Evolutionary conservation across 192 early-diverging fungal genomes (phyloP).

Genomic region (Piromyces sp.): DNA sequence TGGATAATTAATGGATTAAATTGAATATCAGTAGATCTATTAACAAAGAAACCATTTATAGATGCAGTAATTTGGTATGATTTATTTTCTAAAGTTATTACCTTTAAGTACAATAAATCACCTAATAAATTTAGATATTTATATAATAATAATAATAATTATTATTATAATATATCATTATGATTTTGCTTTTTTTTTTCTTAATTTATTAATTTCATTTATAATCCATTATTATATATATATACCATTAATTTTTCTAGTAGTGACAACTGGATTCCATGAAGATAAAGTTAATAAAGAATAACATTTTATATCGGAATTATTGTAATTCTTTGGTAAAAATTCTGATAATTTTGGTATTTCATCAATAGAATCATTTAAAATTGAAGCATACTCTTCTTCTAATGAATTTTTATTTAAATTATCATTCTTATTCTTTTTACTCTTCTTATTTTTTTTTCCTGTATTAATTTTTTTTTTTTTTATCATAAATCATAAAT

Average conservation of each 20-base stretch:
- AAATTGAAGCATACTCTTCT: not conserved
- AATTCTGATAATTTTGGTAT: slow-evolving; percentile 8
- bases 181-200: too few relatives aligned
- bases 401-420: not conserved
- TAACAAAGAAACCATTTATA: slow-evolving; percentile 75
- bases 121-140: too few relatives aligned
- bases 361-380: not conserved
- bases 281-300: slow-evolving; percentile 54
- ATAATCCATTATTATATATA: too few relatives aligned
- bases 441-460: not conserved
- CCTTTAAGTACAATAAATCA: slow-evolving; percentile 82
- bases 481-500: too few relatives aligned
- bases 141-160: too few relatives aligned
- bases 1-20: not conserved
- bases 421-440: not conserved
- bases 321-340: slow-evolving; percentile 47
- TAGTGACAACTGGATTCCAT: slow-evolving; percentile 82
- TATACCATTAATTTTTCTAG: slow-evolving; percentile 44
- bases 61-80: slow-evolving; percentile 69
- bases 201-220: too few relatives aligned
- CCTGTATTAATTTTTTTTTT: too few relatives aligned
- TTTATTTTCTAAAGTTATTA: slow-evolving; percentile 70
- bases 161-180: too few relatives aligned
- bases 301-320: not conserved
- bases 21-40: slow-evolving; percentile 48